Evolutionary conservation across 495 filamentous ascomycete species (phyloP).

Genomic region (Baudoinia panamericana): DNA sequence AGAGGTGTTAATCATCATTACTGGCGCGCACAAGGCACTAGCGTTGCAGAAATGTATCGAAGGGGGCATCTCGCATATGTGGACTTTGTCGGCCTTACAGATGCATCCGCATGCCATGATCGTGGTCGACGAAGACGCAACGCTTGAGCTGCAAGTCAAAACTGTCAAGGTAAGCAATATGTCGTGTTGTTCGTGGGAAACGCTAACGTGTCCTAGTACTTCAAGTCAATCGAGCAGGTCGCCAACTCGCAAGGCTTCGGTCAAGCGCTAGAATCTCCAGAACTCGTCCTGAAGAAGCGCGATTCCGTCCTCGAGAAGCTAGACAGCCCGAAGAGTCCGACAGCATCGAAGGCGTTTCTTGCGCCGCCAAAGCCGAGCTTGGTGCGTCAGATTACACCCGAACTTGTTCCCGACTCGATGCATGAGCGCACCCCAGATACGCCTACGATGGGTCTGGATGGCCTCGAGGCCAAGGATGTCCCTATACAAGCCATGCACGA

Average conservation of each 20-base stretch:
- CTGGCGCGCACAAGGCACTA: conserved; percentile 65
- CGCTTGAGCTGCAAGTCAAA: conserved; percentile 71
- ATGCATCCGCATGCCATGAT: conserved; percentile 67
- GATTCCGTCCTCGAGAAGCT: conserved; percentile 27
- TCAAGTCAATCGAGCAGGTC: conserved; percentile 53
- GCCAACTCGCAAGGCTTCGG: conserved; percentile 43
- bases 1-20: conserved; percentile 72
- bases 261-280: conserved; percentile 41
- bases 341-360: conserved; percentile 11
- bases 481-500: conserved; percentile 10
- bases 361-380: conserved; percentile 17
- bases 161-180: conserved; percentile 52
- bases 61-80: conserved; percentile 77
- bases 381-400: conserved; percentile 18
- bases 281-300: conserved; percentile 19
- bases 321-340: conserved; percentile 19
- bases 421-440: conserved; percentile 5
- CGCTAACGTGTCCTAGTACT: conserved; percentile 40
- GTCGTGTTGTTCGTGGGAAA: not conserved
- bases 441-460: conserved; percentile 2
- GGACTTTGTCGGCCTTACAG: conserved; percentile 70
- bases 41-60: conserved; percentile 75
- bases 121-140: conserved; percentile 76
- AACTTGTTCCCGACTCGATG: conserved; percentile 22
- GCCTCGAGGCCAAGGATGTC: conserved; percentile 12